Evolutionary conservation across 495 filamentous ascomycete genomes (phyloP), one percentile per base, ranked within the genome.

Genomic region (Amphirosellinia nigrospora): DNA sequence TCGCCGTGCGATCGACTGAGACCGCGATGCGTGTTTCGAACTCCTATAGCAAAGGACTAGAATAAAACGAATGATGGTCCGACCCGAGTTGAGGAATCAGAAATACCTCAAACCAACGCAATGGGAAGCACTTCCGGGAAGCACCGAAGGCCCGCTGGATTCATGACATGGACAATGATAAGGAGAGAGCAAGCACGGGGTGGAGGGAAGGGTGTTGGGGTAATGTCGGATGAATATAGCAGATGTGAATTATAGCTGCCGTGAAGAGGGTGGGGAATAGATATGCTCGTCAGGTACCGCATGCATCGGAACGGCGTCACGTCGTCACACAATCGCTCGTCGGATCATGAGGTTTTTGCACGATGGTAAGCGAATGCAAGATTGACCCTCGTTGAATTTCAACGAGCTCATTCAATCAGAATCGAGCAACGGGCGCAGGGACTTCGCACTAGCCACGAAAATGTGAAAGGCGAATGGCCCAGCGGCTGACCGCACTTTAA

Each of bases 401-500:
- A 71, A 73, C 68, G 74, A 70, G 75, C 53, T 66, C 50, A 63
- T 59, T 69, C 75, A 77, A 77, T 77, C 71, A 74, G 73, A 67
- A 55, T 58, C 66, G 50, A 73, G 68, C 36, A 72, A 61, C 7
- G 70, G 32, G 34, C 70, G 60, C 71, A 70, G 68, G 72, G 72
- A 68, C 72, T 71, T 71, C 52, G 63, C 32, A 58, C 73, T 72
- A 73, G 75, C 76, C 74, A 76, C 72, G 68, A 72, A 38, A 60
- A 34, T 63, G 70, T 53, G 69, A 60, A 72, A 73, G 66, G 46
- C 52, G 67, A 68, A 66, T 63, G 65, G 70, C 59, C 72, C 82
- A 82, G 83, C 83, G 81, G 82, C 72, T 80, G 82, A 71, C 72
- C 75, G 77, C 77, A 69, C 77, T 79, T 82, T 76, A 81, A 84